Evolutionary conservation across 2,329 filamentous ascomycete species (phyloP).

Genomic region (Nigrospora sphaerica): DNA sequence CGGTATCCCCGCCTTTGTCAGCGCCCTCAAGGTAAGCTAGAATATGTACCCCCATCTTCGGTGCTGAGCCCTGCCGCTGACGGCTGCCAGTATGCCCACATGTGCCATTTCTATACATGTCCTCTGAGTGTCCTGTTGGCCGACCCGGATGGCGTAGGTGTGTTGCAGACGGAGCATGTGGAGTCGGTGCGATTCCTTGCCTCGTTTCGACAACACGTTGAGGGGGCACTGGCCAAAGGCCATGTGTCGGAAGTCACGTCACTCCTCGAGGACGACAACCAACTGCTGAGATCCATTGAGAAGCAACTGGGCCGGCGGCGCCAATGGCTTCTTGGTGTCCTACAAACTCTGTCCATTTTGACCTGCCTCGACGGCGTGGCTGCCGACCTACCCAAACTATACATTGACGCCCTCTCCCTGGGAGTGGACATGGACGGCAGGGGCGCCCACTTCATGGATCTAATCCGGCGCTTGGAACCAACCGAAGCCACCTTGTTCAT

Average conservation of each 20-base stretch:
- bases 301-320: slow-evolving; percentile 26
- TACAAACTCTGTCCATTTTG: slow-evolving; percentile 42
- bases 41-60: neutral
- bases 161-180: slow-evolving; percentile 53
- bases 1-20: slow-evolving; percentile 65
- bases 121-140: slow-evolving; percentile 59
- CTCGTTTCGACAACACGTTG: slow-evolving; percentile 57
- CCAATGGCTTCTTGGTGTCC: slow-evolving; percentile 31
- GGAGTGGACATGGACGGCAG: slow-evolving; percentile 44
- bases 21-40: slow-evolving; percentile 54
- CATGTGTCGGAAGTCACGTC: slow-evolving; percentile 35
- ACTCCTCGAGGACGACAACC: slow-evolving; percentile 53
- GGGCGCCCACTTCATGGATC: slow-evolving; percentile 45
- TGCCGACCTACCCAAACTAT: slow-evolving; percentile 45
- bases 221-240: slow-evolving; percentile 36
- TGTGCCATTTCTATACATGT: slow-evolving; percentile 81
- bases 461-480: slow-evolving; percentile 54
- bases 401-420: slow-evolving; percentile 52
- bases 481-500: slow-evolving; percentile 37
- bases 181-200: slow-evolving; percentile 61
- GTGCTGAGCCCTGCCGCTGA: slow-evolving; percentile 11
- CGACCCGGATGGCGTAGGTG: slow-evolving; percentile 16
- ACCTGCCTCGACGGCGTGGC: slow-evolving; percentile 21
- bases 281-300: slow-evolving; percentile 35
- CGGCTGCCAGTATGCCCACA: slow-evolving; percentile 62